These are phyloP conservation scores for Fusarium concolor DNA, from an alignment of 2,329 filamentous ascomycete genomes.

Conservation along the genomic window DNA sequence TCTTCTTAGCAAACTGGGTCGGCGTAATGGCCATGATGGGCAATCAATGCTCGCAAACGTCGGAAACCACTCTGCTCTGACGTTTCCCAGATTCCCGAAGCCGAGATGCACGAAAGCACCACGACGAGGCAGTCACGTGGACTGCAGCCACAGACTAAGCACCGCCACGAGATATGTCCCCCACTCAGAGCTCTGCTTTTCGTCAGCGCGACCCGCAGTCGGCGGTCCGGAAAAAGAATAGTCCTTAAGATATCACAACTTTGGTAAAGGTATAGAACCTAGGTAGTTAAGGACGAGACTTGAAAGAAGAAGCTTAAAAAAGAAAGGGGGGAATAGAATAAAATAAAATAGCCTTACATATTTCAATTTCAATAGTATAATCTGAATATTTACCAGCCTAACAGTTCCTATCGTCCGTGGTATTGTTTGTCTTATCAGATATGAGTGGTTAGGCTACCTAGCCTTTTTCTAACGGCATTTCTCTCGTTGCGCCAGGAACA, in stretches of 20 bases:
- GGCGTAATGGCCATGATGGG: conserved; percentile 87
- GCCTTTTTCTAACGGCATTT: conserved; percentile 2
- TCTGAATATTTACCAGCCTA: too few relatives aligned
- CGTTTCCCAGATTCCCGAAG: conserved; percentile 45
- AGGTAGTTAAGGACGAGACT: too few relatives aligned
- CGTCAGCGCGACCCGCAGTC: background rate
- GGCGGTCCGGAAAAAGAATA: background rate
- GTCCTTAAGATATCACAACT: background rate
- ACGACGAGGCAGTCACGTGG: conserved; percentile 47
- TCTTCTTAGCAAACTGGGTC: conserved; percentile 87
- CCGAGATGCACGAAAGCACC: conserved; percentile 46
- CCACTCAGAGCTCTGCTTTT: conserved; percentile 9
- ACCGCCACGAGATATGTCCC: conserved; percentile 37
- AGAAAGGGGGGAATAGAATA: too few relatives aligned
- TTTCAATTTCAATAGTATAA: too few relatives aligned
- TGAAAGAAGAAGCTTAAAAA: too few relatives aligned
- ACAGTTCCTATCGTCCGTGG: too few relatives aligned
- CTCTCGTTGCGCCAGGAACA: background rate
- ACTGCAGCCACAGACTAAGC: conserved; percentile 27
- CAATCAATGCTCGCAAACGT: conserved; percentile 53
- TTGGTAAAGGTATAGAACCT: background rate
- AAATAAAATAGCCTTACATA: background rate
- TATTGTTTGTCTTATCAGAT: too few relatives aligned
- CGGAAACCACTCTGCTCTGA: conserved; percentile 47
- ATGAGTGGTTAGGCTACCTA: too few relatives aligned